A percentile compares a stretch with the other conserved stretches of the same genome.
phyloP scores from a whole-genome alignment of 352 stramenopile species.

The Globisporangium recalcitrans region DNA sequence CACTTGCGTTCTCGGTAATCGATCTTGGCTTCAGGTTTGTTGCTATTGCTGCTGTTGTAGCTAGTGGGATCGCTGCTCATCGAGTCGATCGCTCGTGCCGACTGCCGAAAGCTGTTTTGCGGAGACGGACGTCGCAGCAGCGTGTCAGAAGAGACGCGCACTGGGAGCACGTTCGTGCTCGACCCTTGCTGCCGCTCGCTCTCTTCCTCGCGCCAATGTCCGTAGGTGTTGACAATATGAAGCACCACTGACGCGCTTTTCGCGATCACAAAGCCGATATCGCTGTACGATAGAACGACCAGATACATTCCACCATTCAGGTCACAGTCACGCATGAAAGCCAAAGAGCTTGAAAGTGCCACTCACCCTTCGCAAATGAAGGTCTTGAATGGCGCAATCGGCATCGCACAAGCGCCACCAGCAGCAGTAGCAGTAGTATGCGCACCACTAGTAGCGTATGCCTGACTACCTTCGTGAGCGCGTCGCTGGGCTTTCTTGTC shows the following conservation, averaged over 20 bases:
- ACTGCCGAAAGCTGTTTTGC: conserved; percentile 23
- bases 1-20: conserved; percentile 14
- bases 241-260: conserved; percentile 43
- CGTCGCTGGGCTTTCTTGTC: conserved; percentile 7
- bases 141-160: conserved; percentile 39
- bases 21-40: background rate
- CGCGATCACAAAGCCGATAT: conserved; percentile 64
- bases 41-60: background rate
- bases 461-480: background rate
- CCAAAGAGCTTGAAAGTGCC: background rate
- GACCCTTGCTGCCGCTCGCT: background rate
- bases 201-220: conserved; percentile 29
- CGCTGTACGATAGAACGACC: conserved; percentile 20
- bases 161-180: conserved; percentile 13
- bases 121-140: conserved; percentile 31
- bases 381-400: conserved; percentile 37
- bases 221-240: conserved; percentile 54
- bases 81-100: conserved; percentile 9
- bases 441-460: background rate
- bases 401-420: conserved; percentile 13
- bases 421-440: background rate
- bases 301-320: background rate
- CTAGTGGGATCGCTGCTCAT: background rate
- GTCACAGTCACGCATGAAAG: background rate
- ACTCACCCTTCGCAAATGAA: conserved; percentile 52